Percentiles rank a stretch among this genome's conserved stretches.
Evolutionary conservation across 1,284 basidiomycete genomes (phyloP).

Genomic region (Spongispora temasekensis): DNA sequence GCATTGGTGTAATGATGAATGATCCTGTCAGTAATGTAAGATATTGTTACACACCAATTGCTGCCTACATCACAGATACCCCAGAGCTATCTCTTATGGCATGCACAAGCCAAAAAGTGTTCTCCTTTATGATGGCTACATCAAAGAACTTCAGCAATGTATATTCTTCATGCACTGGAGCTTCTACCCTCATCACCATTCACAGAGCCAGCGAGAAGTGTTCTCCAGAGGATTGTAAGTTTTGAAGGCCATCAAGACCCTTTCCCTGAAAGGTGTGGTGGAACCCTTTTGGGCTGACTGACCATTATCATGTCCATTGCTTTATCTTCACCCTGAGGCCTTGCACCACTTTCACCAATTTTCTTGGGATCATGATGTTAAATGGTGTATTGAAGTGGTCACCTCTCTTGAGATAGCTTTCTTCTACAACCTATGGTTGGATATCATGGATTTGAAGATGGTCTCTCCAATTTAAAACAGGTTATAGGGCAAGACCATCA

Average conservation of each 20-base stretch:
- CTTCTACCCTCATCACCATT: background rate
- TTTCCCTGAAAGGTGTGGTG: background rate
- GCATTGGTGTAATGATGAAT: background rate
- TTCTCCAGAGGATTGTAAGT: background rate
- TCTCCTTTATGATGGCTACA: background rate
- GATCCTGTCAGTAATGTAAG: slow-evolving; percentile 12
- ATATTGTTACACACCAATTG: slow-evolving; percentile 7
- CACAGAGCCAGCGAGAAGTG: background rate
- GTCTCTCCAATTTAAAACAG: background rate
- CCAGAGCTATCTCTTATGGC: background rate
- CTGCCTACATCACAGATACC: background rate
- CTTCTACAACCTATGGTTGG: background rate
- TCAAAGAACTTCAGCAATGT: background rate
- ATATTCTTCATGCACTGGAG: background rate
- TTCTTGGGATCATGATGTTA: background rate
- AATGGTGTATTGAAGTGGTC: background rate
- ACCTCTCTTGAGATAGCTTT: background rate
- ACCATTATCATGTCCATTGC: background rate
- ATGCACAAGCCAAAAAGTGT: background rate
- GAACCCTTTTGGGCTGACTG: background rate
- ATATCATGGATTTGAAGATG: background rate
- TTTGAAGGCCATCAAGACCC: background rate
- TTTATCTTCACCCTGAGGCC: background rate
- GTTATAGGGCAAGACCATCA: background rate
- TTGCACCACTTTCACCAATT: background rate